Base-by-base conservation (phyloP, 495 filamentous ascomycete genomes). In the Xylaria curta region DNA sequence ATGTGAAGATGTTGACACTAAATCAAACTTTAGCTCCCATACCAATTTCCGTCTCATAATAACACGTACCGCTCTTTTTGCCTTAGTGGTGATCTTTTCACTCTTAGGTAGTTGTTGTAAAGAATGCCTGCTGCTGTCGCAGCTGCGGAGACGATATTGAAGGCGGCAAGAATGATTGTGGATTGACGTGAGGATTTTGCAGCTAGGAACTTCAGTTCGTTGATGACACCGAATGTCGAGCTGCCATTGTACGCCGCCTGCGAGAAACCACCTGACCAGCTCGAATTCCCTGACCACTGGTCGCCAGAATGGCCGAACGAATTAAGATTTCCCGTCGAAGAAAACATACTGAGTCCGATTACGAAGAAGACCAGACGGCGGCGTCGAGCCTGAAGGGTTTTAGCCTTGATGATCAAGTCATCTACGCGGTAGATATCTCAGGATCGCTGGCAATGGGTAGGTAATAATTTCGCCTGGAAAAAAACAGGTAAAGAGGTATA, bases 141-240 rank as follows among this genome's bases (percentile, higher is more conserved):
- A 61, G 83, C 81, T 59, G 84, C 84, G 19, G 84, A 82, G 44
- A 84, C 74, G 17, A 82, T 81, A 73, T 86, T 86, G 75, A 86
- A 85, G 40, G 77, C 73, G 59, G 84, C 81, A 42, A 86, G 80
- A 47, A 85, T 84, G 66, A 85, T 84, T 47, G 82, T 85, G 44
- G 83, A 85, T 10, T 81, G 84, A 62, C 84, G 78, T 76, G 85
- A 82, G 42, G 84, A 85, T 69, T 76, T 84, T 68, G 82, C 82
- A 69, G 82, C 79, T 15, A 79, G 76, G 70, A 85, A 84, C 53
- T 77, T 78, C 72, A 85, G 75, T 31, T 83, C 75, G 73, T 82
- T 84, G 72, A 81, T 76, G 58, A 85, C 72, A 47, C 73, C 67
- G 26, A 78, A 72, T 21, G 76, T 77, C 38, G 74, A 74, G 74